phyloP scores from a whole-genome alignment of 768 basidiomycete genomes.

The Lactifluus rugatus region DNA sequence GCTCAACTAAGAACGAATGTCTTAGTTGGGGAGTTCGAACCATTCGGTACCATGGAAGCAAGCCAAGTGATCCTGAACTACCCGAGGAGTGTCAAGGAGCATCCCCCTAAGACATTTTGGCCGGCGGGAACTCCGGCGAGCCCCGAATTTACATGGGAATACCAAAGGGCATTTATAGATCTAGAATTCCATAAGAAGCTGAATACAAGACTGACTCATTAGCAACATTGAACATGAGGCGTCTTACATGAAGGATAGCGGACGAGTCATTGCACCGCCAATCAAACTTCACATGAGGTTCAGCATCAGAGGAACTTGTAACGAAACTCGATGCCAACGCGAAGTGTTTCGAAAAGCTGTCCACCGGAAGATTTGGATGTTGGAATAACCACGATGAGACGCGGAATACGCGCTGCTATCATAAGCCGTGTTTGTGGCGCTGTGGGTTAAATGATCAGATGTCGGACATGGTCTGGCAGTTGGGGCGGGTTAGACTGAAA shows the following conservation, averaged over 20 bases:
- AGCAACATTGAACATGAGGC: neutral
- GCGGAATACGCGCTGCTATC: neutral
- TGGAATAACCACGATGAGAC: neutral
- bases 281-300: neutral
- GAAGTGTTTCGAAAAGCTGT: neutral
- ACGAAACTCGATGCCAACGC: neutral
- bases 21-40: neutral
- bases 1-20: neutral
- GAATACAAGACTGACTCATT: neutral
- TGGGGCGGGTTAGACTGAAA: neutral
- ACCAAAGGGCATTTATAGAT: neutral
- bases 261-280: neutral
- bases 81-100: neutral
- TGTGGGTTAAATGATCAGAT: neutral
- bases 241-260: neutral
- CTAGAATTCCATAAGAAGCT: neutral
- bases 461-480: neutral
- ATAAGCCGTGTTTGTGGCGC: conserved; percentile 10
- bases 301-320: neutral
- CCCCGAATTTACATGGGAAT: neutral
- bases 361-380: neutral
- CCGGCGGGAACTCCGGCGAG: neutral
- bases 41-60: neutral
- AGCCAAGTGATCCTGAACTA: neutral
- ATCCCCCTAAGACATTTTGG: neutral